Evolutionary conservation across 2,329 filamentous ascomycete genomes (phyloP).

Genomic region (Cladobotryum protrusum): DNA sequence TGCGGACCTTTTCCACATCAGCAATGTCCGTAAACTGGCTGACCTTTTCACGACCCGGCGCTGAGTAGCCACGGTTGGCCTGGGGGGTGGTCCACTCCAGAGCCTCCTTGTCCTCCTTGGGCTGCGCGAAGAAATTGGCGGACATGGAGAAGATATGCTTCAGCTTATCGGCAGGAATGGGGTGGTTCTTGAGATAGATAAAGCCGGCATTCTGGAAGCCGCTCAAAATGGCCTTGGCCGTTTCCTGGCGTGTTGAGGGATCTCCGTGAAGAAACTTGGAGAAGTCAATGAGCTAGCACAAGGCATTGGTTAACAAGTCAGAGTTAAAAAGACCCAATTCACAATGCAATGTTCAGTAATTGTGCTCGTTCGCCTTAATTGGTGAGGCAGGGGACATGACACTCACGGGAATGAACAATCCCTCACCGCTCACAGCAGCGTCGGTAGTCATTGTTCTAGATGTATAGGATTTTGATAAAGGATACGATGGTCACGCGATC

Average conservation of each 20-base stretch:
- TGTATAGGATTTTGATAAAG: not conserved
- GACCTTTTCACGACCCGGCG: conserved; percentile 65
- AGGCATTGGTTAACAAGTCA: not conserved
- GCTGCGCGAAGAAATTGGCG: conserved; percentile 63
- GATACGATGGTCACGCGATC: not conserved
- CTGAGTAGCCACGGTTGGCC: conserved; percentile 68
- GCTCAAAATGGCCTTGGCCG: conserved; percentile 65
- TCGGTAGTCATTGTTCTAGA: conserved; percentile 23
- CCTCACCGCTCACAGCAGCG: conserved; percentile 45
- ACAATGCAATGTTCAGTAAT: not conserved
- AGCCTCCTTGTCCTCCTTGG: conserved; percentile 55
- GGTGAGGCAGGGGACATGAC: not conserved
- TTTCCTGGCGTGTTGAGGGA: conserved; percentile 51
- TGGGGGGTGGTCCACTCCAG: conserved; percentile 66
- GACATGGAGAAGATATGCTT: conserved; percentile 60
- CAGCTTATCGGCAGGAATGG: conserved; percentile 56
- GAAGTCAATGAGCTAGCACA: conserved; percentile 50
- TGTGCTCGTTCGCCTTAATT: not conserved
- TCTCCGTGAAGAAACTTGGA: conserved; percentile 62
- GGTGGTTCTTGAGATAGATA: conserved; percentile 78
- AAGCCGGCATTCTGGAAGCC: conserved; percentile 86
- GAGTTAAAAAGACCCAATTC: not conserved
- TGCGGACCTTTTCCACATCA: conserved; percentile 54
- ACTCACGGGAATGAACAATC: conserved; percentile 49
- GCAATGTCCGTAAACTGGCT: conserved; percentile 46